Conservation (phyloP, 129 eudicot species). For the Flaveria ramosissima region DNA sequence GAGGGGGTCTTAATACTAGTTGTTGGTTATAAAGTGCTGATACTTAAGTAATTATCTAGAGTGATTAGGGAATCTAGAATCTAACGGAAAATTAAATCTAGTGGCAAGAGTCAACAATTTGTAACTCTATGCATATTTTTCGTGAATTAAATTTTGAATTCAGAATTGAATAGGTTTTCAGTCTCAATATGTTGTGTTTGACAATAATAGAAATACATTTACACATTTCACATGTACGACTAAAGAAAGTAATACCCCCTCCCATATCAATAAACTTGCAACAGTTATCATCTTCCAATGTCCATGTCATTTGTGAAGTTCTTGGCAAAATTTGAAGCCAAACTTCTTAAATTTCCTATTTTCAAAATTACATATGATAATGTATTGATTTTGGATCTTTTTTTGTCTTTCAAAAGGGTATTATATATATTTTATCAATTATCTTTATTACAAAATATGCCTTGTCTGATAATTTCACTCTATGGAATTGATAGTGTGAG, state of each 20-base stretch:
- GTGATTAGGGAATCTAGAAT: neutral
- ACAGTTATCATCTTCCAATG: neutral
- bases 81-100: neutral
- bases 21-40: neutral
- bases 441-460: neutral
- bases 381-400: neutral
- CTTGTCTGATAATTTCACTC: neutral
- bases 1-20: too few relatives aligned
- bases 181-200: neutral
- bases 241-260: neutral
- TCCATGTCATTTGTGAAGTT: neutral
- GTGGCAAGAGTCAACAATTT: neutral
- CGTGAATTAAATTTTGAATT: neutral
- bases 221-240: neutral
- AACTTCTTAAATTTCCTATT: neutral
- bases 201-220: neutral
- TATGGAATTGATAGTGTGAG: constrained; percentile 2
- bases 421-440: neutral
- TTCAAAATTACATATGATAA: neutral
- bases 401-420: neutral
- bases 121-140: neutral
- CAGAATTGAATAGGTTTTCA: neutral
- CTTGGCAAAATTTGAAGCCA: neutral
- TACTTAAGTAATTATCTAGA: neutral
- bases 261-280: neutral